A percentile compares a stretch with the other conserved stretches of the same genome.
phyloP scores from a whole-genome alignment of 352 stramenopile species.

The Pythium aquatile region DNA sequence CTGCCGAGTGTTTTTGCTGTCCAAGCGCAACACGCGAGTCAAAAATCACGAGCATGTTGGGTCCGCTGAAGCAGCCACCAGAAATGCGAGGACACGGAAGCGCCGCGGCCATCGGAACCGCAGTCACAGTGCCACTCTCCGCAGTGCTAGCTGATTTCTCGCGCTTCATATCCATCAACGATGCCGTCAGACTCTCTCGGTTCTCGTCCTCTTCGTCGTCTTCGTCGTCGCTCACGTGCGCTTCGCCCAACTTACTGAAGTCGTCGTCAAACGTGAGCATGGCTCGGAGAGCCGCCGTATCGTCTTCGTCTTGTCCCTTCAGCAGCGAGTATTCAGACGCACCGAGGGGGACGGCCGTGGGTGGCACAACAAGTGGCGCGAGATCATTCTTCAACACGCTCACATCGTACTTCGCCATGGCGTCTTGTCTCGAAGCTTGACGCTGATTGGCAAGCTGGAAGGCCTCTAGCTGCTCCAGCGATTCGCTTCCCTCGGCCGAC shows the following conservation, averaged over 20 bases:
- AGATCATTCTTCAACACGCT: conserved; percentile 72
- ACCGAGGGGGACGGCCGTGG: conserved; percentile 51
- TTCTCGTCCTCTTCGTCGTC: conserved; percentile 24
- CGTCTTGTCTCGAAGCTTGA: conserved; percentile 19
- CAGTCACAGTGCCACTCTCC: conserved; percentile 1
- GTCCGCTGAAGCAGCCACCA: conserved; percentile 76
- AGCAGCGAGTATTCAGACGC: conserved; percentile 56
- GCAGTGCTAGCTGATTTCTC: not conserved
- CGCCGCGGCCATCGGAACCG: conserved; percentile 10
- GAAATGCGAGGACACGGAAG: conserved; percentile 79
- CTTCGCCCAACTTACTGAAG: conserved; percentile 47
- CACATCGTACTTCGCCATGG: conserved; percentile 66
- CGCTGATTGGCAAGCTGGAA: not conserved
- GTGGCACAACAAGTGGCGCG: conserved; percentile 62
- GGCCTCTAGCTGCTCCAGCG: conserved; percentile 1
- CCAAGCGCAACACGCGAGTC: conserved; percentile 80
- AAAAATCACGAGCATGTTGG: conserved; percentile 84
- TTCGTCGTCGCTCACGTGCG: conserved; percentile 30
- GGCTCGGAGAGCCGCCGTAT: conserved; percentile 46
- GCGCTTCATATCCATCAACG: conserved; percentile 1
- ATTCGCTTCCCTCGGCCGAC: conserved; percentile 17
- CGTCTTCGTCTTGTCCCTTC: conserved; percentile 33
- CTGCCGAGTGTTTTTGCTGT: conserved; percentile 47
- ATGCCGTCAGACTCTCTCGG: conserved; percentile 8
- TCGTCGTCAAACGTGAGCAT: conserved; percentile 73